Evolutionary conservation across 495 filamentous ascomycete genomes (phyloP).

Genomic region (Annulohypoxylon moriforme): DNA sequence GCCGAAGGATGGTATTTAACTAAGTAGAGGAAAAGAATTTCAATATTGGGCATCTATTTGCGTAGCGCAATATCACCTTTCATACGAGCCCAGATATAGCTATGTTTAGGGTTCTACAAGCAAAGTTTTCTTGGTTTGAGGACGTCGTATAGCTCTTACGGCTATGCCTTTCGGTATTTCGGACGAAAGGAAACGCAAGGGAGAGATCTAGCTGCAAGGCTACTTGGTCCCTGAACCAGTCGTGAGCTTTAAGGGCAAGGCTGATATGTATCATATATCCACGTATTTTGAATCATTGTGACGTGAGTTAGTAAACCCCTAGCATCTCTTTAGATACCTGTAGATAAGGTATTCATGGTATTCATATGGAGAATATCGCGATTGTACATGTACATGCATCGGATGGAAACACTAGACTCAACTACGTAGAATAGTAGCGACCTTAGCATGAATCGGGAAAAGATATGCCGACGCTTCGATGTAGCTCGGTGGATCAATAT

Average conservation of each 20-base stretch:
- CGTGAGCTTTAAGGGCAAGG: conserved; percentile 1
- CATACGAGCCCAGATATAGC: conserved; percentile 2
- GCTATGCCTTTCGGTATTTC: neutral
- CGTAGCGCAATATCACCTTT: conserved; percentile 5
- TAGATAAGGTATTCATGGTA: neutral
- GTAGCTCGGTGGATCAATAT: conserved; percentile 18
- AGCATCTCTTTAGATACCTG: neutral
- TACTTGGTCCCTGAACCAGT: neutral
- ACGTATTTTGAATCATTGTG: neutral
- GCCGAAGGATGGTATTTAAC: conserved; percentile 4
- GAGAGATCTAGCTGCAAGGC: conserved; percentile 29
- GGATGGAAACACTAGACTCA: neutral
- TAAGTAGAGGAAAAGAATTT: neutral
- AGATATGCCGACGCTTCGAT: conserved; percentile 5
- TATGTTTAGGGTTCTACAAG: conserved; percentile 3
- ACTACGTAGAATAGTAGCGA: neutral
- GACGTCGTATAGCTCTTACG: neutral
- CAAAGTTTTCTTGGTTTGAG: neutral
- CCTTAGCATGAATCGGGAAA: conserved; percentile 9
- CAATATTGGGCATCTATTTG: conserved; percentile 1
- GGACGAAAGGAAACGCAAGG: conserved; percentile 7
- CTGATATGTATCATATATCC: neutral
- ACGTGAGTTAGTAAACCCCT: neutral
- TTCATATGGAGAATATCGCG: neutral
- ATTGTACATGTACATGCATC: neutral